These are phyloP conservation scores for Fraxinus greggii DNA, from an alignment of 305 asterid species.

Conservation along the genomic window DNA sequence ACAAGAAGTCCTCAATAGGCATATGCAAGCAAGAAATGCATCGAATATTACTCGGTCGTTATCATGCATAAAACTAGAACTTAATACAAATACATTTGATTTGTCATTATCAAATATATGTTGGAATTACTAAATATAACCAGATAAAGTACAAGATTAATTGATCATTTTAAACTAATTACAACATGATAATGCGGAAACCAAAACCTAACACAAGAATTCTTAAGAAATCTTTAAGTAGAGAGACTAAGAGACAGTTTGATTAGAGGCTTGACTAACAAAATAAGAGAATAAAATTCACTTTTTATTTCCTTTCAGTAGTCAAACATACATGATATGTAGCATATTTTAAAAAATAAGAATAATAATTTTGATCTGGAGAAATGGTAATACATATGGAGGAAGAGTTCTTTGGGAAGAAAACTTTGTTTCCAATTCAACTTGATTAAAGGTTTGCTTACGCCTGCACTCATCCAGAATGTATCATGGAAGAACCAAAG, in stretches of 20 bases:
- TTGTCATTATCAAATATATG: not conserved
- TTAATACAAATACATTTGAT: not conserved
- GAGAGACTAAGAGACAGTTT: not conserved
- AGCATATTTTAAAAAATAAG: not conserved
- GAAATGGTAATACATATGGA: not conserved
- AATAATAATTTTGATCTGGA: not conserved
- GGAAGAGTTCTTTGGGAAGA: not conserved
- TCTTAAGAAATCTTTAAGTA: not conserved
- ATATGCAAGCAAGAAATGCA: not conserved
- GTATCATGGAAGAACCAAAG: not conserved
- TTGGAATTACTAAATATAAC: not conserved
- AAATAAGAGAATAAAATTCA: not conserved
- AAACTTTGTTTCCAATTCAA: not conserved
- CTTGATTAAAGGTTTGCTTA: not conserved
- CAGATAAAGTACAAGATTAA: not conserved
- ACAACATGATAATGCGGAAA: not conserved
- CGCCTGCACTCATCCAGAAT: not conserved
- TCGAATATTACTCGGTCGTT: not conserved
- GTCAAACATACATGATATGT: not conserved
- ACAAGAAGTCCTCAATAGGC: not conserved
- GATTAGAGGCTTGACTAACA: not conserved
- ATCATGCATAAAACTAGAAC: not conserved
- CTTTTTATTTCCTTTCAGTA: not conserved
- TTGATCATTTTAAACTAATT: not conserved
- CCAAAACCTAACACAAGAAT: not conserved